Base-by-base conservation (phyloP, 2,329 filamentous ascomycete genomes). In the Diaporthe helianthi region DNA sequence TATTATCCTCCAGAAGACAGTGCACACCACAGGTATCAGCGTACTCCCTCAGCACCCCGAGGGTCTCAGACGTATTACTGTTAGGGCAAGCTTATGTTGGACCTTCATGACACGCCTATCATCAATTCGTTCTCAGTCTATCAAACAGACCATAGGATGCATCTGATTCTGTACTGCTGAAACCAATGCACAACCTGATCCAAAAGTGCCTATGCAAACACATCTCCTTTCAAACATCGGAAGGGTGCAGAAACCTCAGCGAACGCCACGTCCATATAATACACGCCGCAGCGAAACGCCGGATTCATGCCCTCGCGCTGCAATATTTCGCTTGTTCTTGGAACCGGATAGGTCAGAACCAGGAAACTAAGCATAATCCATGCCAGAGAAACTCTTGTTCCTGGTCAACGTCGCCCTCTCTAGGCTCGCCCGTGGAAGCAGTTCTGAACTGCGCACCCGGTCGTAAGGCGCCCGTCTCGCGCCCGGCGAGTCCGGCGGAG, bases 311-410 rank as follows among this genome's bases (percentile, higher is more conserved):
- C 24, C 54, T n/a, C 36, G 24, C 17, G 15, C 44, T 52, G 24
- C 47, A 19, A 15, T 19, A n/a, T 19, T 17, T 17, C 9, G 54
- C 41, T 41, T 7, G n/a, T 26, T 64, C 24, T 15, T 4, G 31
- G 17, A 10, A 61, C 8, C 5, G 12, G 9, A 17, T 9, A 22
- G 15, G n/a, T 4, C 15, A 24, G 3, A 33, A 26, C 22, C 36
- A 22, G 29, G 24, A 55, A 64, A 36, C 53, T 22, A 54, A 74
- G 74, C 83, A 71, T 85, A 84, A 76, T 86, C 84, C 26, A 80
- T 77, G 1, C 84, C 83, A 17, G 83, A 80, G 68, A 84, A 85
- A 72, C 84, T 86, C 76, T 81, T 81, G 73, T 80, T 84, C 73
- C 85, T 81, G 31, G 83, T 84, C 68, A 84, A 72, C 7, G 80